These are phyloP conservation scores for Huntiella decipiens DNA, from an alignment of 2,329 filamentous ascomycete genomes.

Conservation along the genomic window DNA sequence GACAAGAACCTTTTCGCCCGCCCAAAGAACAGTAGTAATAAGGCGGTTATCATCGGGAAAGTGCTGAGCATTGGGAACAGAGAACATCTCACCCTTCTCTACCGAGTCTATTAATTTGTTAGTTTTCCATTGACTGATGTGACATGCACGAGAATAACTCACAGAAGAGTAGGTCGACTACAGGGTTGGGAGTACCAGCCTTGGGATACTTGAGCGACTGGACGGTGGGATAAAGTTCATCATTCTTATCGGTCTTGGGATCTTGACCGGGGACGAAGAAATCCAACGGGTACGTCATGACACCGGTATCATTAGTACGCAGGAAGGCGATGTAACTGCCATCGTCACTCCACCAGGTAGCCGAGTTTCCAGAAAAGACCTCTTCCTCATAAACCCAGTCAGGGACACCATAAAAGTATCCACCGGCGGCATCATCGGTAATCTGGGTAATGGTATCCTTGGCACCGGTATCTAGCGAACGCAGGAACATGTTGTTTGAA, in stretches of 20 bases:
- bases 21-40: constrained; percentile 88
- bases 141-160: not conserved
- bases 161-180: constrained; percentile 69
- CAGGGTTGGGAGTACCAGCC: constrained; percentile 79
- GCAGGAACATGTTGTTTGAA: constrained; percentile 77
- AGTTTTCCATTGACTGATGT: not conserved
- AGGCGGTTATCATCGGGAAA: constrained; percentile 69
- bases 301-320: constrained; percentile 78
- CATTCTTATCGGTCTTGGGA: constrained; percentile 48
- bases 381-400: constrained; percentile 86
- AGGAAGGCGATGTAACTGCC: constrained; percentile 82
- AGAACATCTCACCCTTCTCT: constrained; percentile 55
- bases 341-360: constrained; percentile 89
- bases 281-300: constrained; percentile 81
- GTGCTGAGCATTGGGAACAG: constrained; percentile 55
- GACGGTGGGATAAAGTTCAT: constrained; percentile 81
- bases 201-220: constrained; percentile 94
- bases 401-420: constrained; percentile 88
- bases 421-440: constrained; percentile 67
- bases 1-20: constrained; percentile 64
- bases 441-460: constrained; percentile 44
- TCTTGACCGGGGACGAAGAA: constrained; percentile 83
- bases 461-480: constrained; percentile 28
- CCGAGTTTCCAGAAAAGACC: constrained; percentile 52
- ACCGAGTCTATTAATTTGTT: constrained; percentile 39